Base-by-base conservation (phyloP, 495 filamentous ascomycete genomes). In the Cenococcum geophilum region DNA sequence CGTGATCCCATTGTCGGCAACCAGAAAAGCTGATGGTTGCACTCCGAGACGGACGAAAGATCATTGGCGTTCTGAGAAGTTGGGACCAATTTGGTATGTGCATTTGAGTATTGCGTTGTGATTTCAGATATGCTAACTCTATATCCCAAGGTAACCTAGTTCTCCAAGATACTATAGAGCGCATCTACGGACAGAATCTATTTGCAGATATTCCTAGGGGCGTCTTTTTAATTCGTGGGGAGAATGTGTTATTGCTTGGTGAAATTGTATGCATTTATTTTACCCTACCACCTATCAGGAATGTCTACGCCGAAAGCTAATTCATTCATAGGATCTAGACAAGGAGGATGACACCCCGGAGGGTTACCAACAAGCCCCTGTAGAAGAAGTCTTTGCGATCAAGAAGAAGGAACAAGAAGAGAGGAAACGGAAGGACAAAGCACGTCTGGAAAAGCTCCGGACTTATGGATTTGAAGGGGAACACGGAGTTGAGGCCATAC, bases 21-120 rank as follows among this genome's bases (percentile, higher is more conserved):
- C 14, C 74, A 96, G 91, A 97, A 76, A 97, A 97, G 75, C 82
- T 97, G 37, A 81, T 96, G 70, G 78, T 96, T 48, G 82, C 89
- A 12, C 79, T 97, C 54, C 84, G 92, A 56, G 92, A 97, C 74
- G 92, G 92, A 37, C 81, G 91, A 60, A 96, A 96, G 75, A 76
- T 97, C 61, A 88, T 92, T 51, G 92, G 92, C 20, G 89, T 97
- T 11, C 75, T 97, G 67, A 79, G 92, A 66, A 95, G 89, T 70
- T 97, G 92, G 92, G 92, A 97, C 76, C 92, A 97, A 73, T 96
- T 96, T 71, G 91, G 90, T 92, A 86, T 67, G 59, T 16, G 23
- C 32, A 36, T 16, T 21, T 10, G 6, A 42, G 9, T n/a, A n/a
- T 21, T 11, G n/a, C 22, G n/a, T 22, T 21, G 32, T 16, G 22